Conservation (phyloP, 495 filamentous ascomycete species). For the Xylaria castorea region DNA sequence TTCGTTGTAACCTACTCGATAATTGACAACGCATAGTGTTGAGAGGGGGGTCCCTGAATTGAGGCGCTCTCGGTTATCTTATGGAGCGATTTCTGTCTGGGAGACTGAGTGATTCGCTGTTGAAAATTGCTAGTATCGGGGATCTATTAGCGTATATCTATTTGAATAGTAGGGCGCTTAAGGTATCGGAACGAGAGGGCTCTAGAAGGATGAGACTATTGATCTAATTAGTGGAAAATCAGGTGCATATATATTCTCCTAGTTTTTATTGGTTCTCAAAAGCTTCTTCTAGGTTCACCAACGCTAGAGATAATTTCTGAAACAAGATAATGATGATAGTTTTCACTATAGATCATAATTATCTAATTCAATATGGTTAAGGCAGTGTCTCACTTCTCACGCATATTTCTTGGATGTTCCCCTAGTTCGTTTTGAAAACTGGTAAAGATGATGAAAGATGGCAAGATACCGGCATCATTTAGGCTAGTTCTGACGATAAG, state of each 20-base stretch:
- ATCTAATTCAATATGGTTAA: not conserved
- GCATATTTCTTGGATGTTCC: not conserved
- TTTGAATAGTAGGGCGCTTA: not conserved
- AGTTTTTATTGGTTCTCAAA: conserved; percentile 2
- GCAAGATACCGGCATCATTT: not conserved
- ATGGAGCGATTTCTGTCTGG: not conserved
- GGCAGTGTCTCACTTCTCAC: not conserved
- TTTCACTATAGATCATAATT: not conserved
- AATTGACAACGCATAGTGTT: conserved; percentile 10
- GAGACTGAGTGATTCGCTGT: not conserved
- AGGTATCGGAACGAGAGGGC: not conserved
- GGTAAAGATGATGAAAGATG: not conserved
- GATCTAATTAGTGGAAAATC: conserved; percentile 4
- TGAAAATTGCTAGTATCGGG: not conserved
- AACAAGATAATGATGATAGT: not conserved
- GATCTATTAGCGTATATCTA: not conserved
- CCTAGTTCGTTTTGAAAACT: conserved; percentile 1
- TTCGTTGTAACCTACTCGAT: not conserved
- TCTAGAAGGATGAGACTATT: not conserved
- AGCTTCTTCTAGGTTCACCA: not conserved
- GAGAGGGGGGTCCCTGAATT: conserved; percentile 1
- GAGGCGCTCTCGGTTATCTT: not conserved
- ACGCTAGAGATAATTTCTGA: not conserved
- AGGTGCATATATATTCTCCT: not conserved
- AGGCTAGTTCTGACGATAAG: not conserved